Conservation (phyloP, 2,329 filamentous ascomycete species). For the Colletotrichum tabaci region DNA sequence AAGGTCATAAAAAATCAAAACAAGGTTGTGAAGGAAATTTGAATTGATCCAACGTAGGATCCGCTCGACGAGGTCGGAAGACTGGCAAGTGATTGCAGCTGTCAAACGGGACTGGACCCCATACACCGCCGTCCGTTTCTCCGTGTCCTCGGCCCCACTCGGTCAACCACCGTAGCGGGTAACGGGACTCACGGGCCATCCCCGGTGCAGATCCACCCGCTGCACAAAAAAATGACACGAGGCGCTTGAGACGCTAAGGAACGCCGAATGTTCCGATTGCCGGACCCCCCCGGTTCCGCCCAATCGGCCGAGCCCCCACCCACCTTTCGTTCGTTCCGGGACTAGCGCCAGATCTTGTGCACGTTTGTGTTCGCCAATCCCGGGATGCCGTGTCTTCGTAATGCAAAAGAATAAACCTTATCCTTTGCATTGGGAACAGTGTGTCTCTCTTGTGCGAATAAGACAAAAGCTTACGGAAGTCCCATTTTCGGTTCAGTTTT, state of each 20-base stretch:
- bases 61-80: neutral
- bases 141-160: neutral
- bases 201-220: conserved; percentile 21
- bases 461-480: conserved; percentile 5
- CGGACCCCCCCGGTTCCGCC: conserved; percentile 28
- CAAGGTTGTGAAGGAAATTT: neutral
- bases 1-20: conserved; percentile 9
- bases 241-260: conserved; percentile 34
- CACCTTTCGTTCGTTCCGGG: neutral
- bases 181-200: no score
- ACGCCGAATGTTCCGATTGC: conserved; percentile 35
- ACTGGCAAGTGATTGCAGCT: conserved; percentile 39
- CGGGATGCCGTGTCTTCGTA: conserved; percentile 37
- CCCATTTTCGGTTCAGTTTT: neutral
- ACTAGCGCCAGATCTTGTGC: conserved; percentile 41
- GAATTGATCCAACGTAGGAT: no score
- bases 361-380: conserved; percentile 34
- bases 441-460: conserved; percentile 17
- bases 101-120: conserved; percentile 3
- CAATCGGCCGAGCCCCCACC: conserved; percentile 21
- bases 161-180: conserved; percentile 24
- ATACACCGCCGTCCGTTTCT: neutral
- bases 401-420: conserved; percentile 38
- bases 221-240: conserved; percentile 37
- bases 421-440: conserved; percentile 40